Evolutionary conservation across 148 eudicot species (phyloP), one percentile per base, ranked within the genome.

Genomic region (Vaccinium macrocarpon): DNA sequence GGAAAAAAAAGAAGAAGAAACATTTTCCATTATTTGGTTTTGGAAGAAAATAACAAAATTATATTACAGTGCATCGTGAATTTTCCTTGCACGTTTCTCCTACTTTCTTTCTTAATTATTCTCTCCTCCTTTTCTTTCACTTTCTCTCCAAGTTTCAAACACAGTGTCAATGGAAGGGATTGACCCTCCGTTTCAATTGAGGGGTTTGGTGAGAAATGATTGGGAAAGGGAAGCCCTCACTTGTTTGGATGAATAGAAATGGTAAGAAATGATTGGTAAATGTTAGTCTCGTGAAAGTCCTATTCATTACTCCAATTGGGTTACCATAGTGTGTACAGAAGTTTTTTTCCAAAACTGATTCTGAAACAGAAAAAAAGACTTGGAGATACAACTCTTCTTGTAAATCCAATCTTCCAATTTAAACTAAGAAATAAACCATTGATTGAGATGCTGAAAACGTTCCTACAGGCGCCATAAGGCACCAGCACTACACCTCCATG

Each of bases 401-500:
- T 62, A 11, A 62, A 62, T 61, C 66, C 12, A n/a, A 62, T 4
- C n/a, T 8, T 62, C 27, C 8, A 62, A n/a, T 21, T 61, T 2
- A 62, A n/a, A 21, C 21, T 21, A 8, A 8, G 68, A n/a, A 59
- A 62, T 12, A 2, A 57, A 4, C 62, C 62, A 62, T 62, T 62
- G 10, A 21, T 25, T 62, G 23, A 0, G 0, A 66, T 66, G 35
- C 25, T 27, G 72, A 66, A 27, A 66, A 66, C 35, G 13, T 66
- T 66, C 35, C 32, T 4, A 66, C 72, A 66, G 79, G 70, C 9
- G 3, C 78, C 46, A 72, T 56, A 6, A 84, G n/a, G 23, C 56
- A 35, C 32, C 83, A 84, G 14, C 19, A 42, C 38, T 84, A 71
- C 50, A 84, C 86, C 14, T 6, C 83, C 32, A 72, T 84, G 9